Percentiles rank a stretch among this genome's conserved stretches.
phyloP scores from a whole-genome alignment of 2,329 filamentous ascomycete species.

The Paecilomyces niveus region DNA sequence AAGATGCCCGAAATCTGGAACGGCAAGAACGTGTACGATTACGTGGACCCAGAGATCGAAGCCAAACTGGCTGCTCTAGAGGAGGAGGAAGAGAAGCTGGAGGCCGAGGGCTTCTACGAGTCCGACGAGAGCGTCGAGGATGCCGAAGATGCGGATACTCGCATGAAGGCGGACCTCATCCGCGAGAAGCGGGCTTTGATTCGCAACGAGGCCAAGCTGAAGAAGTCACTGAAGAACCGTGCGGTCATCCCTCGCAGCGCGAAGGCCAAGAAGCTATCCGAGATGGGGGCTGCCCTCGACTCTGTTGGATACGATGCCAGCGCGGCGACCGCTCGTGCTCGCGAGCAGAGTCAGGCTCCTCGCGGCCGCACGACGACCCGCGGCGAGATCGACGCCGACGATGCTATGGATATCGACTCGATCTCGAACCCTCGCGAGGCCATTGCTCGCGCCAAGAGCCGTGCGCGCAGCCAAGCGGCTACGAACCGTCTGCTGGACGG shows the following conservation, averaged over 20 bases:
- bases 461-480: constrained; percentile 50
- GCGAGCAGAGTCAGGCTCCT: constrained; percentile 47
- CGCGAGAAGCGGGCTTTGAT: constrained; percentile 90
- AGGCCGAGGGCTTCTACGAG: constrained; percentile 90
- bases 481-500: constrained; percentile 40
- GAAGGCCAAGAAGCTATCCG: constrained; percentile 72
- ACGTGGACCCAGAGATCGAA: constrained; percentile 94
- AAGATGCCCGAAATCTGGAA: constrained; percentile 90
- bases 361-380: constrained; percentile 66
- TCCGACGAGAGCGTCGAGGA: constrained; percentile 77
- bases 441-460: constrained; percentile 66
- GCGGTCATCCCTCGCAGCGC: constrained; percentile 82
- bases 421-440: constrained; percentile 31
- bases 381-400: constrained; percentile 57
- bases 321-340: constrained; percentile 64
- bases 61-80: constrained; percentile 84
- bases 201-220: constrained; percentile 89
- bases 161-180: constrained; percentile 90
- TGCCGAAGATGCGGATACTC: constrained; percentile 77
- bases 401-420: constrained; percentile 58
- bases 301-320: constrained; percentile 78
- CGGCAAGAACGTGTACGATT: constrained; percentile 96
- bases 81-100: constrained; percentile 88
- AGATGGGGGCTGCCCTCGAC: constrained; percentile 81
- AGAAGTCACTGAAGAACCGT: constrained; percentile 95